These are phyloP conservation scores for Groenewaldozyma salmanticensis DNA, from an alignment of 805 yeast species.

Conservation along the genomic window DNA sequence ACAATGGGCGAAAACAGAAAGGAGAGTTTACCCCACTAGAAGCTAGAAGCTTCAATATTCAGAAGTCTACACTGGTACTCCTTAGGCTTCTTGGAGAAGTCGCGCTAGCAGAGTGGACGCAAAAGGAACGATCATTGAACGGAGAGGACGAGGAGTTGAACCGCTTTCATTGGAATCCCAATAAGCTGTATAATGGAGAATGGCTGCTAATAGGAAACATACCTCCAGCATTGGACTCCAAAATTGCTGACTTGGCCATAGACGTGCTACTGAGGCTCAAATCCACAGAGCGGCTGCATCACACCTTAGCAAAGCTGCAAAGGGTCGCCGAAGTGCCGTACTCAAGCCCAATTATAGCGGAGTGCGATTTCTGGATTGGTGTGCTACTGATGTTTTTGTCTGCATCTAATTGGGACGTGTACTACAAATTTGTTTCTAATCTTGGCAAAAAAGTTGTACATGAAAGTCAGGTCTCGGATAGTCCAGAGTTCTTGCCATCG, in stretches of 20 bases:
- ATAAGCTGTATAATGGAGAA: constrained; percentile 4
- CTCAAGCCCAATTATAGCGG: constrained; percentile 6
- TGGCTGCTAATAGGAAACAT: constrained; percentile 7
- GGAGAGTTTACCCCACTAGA: too few species aligned
- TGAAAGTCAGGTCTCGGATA: neutral
- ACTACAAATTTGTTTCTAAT: constrained; percentile 16
- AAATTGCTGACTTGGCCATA: constrained; percentile 7
- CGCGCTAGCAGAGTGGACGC: constrained; percentile 13
- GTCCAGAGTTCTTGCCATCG: constrained; percentile 25
- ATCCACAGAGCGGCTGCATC: constrained; percentile 8
- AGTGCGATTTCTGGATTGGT: constrained; percentile 19
- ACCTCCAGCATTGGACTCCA: constrained; percentile 8
- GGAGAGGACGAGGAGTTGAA: neutral
- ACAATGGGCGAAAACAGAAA: too few species aligned
- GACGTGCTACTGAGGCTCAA: constrained; percentile 9
- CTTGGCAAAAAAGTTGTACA: neutral
- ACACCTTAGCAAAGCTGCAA: neutral
- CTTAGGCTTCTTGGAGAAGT: constrained; percentile 10
- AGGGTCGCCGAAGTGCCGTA: neutral
- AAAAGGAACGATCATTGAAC: neutral
- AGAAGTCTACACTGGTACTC: constrained; percentile 6
- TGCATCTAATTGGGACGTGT: constrained; percentile 41
- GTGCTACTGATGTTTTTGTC: constrained; percentile 38
- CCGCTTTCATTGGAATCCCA: constrained; percentile 1
- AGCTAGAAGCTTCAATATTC: too few species aligned